Base-by-base conservation (phyloP, 306 rosid species). In the Mimosa pudica region DNA sequence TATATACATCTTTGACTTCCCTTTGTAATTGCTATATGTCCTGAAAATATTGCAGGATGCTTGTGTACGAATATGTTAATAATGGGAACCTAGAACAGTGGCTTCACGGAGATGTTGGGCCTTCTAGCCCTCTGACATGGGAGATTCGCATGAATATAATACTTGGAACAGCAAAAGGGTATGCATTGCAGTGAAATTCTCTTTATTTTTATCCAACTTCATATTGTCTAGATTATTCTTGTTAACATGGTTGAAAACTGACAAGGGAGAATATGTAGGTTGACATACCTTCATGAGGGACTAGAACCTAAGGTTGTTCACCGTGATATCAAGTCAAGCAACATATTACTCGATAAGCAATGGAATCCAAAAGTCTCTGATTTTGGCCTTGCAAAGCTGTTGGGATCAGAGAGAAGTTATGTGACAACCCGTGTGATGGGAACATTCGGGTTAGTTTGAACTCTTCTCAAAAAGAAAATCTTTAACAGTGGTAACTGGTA, bases 71-170 rank as follows among this genome's bases (percentile, higher is more conserved):
- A 84, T 93, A 88, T 49, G 92, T 90, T 67, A 87, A 87, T 85
- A 93, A 89, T 84, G 98, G 98, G 84, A 93, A 91, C 84, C 80
- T 91, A 75, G 97, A 93, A 87, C 94, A 85, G 77, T 93, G 98
- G 98, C 92, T 93, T 77, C 98, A 93, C 61, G 98, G 92, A 83
- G 98, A 90, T 24, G 89, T 93, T 96, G 88, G 93, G 32, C 91
- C 90, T 64, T 92, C 91, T 82, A 93, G 90, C 18, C 87, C 89
- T 85, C 98, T 93, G 18, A 91, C 98, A 30, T 91, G 94, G 97
- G 97, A 93, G 77, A 94, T 94, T 47, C 93, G 98, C 49, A 86
- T 83, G 71, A 91, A 93, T 86, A 84, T 91, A 80, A 84, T 93
- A 75, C 85, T 91, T 17, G 97, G 97, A 85, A 93, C 93, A 12